Base-by-base conservation (phyloP, 805 yeast species). In the Teunomyces pallodes region DNA sequence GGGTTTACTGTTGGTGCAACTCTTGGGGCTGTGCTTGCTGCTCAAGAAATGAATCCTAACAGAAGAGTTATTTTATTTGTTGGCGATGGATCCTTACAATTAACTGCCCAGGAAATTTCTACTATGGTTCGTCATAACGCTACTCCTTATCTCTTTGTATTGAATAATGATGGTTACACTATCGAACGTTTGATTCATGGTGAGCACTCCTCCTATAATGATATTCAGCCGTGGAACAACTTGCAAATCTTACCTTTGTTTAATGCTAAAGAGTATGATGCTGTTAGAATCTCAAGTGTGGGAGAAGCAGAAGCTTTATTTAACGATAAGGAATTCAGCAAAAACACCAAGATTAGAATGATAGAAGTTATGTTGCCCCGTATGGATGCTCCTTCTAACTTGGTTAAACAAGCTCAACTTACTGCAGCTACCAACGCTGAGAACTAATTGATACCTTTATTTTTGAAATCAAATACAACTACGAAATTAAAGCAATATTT, bases 31-130 rank as follows among this genome's bases (percentile, higher is more conserved):
- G 80, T 79, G 36, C 77, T 82, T 69, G 88, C 87, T 24, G 81
- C 84, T 55, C 79, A 80, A 60, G 88, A 84, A 66, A 60, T 81
- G 48, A 81, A 81, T 61, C 82, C 82, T 54, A 62, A 64, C 50
- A 81, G 75, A 67, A 80, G 89, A 75, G 86, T 81, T 46, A 74
- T 83, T 50, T 69, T 84, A 51, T 84, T 84, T 64, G 80, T 83
- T 55, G 90, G 90, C 72, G 90, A 84, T 66, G 90, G 90, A 65
- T 84, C 89, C 40, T 73, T 84, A 59, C 90, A 84, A 70, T 76
- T 84, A 67, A 83, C 90, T 10, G 87, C 82, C 31, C 88, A 83
- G 72, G 86, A 85, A 64, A 81, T 84, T 62, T 81, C 86, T 47
- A 83, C 87, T 54, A 77, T 82, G 78, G 74, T 81, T 62, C 79